A percentile compares a stretch with the other conserved stretches of the same genome.
Conservation (phyloP, 1,139 yeast species). For the Lodderomyces pseudojiufengensis region DNA sequence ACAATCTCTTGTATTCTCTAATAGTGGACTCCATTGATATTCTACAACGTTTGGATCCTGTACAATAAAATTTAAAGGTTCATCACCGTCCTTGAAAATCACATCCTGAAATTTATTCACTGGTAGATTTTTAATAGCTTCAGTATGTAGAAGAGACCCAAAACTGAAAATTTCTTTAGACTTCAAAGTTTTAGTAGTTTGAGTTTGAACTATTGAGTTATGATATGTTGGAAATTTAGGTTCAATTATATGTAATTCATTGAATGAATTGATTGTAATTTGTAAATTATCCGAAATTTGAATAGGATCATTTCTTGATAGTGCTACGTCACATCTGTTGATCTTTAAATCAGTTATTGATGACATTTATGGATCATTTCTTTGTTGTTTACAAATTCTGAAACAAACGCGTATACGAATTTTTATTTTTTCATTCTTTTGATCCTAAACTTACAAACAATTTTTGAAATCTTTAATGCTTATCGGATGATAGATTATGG, state of each 20-base stretch:
- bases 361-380: constrained; percentile 7
- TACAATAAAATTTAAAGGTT: constrained; percentile 28
- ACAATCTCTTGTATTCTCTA: constrained; percentile 24
- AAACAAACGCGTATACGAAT: neutral
- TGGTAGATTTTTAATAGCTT: constrained; percentile 26
- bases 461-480: too few species aligned
- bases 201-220: constrained; percentile 20
- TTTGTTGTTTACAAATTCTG: constrained; percentile 1
- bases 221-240: constrained; percentile 40
- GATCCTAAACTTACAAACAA: too few species aligned
- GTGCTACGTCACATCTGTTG: constrained; percentile 22
- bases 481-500: neutral
- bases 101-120: constrained; percentile 28
- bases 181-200: constrained; percentile 19
- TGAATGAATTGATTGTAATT: constrained; percentile 35
- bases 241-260: constrained; percentile 33
- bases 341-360: constrained; percentile 21
- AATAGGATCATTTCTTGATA: constrained; percentile 27
- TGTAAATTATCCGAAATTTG: constrained; percentile 39
- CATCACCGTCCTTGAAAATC: constrained; percentile 26
- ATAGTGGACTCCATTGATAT: constrained; percentile 36
- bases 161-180: constrained; percentile 27
- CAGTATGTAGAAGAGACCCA: constrained; percentile 27
- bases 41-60: constrained; percentile 33
- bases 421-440: too few species aligned